These are phyloP conservation scores for Aspergillus campestris DNA, from an alignment of 495 filamentous ascomycete genomes.

Conservation along the genomic window DNA sequence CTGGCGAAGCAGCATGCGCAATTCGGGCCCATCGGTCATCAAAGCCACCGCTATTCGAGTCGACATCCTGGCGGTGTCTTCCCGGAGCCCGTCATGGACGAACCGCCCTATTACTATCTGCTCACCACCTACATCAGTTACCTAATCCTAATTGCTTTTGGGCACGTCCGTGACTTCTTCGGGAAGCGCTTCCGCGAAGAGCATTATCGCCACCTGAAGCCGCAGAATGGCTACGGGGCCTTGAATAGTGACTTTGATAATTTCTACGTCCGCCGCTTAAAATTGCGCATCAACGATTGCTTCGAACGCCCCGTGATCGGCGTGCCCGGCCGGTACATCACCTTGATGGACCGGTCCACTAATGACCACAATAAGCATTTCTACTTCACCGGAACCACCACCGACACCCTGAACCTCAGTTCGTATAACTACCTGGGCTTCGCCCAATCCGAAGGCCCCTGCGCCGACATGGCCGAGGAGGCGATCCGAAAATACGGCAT, in stretches of 20 bases:
- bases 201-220: constrained; percentile 74
- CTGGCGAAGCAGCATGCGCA: constrained; percentile 77
- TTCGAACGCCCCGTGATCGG: constrained; percentile 88
- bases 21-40: constrained; percentile 78
- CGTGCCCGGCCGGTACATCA: constrained; percentile 90
- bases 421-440: constrained; percentile 99
- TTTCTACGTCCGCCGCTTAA: constrained; percentile 89
- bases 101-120: constrained; percentile 93
- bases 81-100: constrained; percentile 79
- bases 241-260: constrained; percentile 98
- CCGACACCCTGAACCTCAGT: constrained; percentile 96
- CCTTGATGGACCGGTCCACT: constrained; percentile 77
- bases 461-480: constrained; percentile 88
- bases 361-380: constrained; percentile 85
- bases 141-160: constrained; percentile 88
- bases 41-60: constrained; percentile 78
- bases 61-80: constrained; percentile 70
- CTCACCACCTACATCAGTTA: constrained; percentile 97
- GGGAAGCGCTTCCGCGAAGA: constrained; percentile 86
- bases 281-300: constrained; percentile 92
- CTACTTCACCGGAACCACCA: constrained; percentile 76
- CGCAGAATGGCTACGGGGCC: constrained; percentile 85
- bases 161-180: constrained; percentile 94
- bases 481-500: constrained; percentile 77
- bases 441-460: constrained; percentile 94